These are phyloP conservation scores for Cydonia oblonga DNA, from an alignment of 331 rosid species.

Conservation along the genomic window DNA sequence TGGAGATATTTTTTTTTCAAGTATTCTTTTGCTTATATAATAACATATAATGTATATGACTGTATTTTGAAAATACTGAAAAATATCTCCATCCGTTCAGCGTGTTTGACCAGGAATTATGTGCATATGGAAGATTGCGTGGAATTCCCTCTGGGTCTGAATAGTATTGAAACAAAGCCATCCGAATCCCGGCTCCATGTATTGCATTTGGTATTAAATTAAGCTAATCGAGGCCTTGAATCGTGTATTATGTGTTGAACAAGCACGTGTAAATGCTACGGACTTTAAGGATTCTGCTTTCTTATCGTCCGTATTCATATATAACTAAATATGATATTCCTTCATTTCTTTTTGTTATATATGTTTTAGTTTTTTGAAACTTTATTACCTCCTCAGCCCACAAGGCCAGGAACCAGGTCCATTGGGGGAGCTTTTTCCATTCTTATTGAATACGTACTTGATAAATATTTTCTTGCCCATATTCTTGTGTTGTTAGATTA, in stretches of 20 bases:
- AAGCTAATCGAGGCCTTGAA: constrained; percentile 47
- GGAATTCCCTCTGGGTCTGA: constrained; percentile 34
- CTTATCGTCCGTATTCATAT: not conserved
- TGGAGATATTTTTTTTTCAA: too few relatives aligned
- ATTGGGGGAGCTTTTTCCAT: not conserved
- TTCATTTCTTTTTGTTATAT: not conserved
- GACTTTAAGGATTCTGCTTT: constrained; percentile 40
- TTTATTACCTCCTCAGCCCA: not conserved
- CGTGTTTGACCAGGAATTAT: constrained; percentile 61
- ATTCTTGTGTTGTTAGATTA: not conserved
- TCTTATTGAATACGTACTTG: not conserved
- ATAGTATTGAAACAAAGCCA: constrained; percentile 20
- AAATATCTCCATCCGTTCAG: too few relatives aligned
- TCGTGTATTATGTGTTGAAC: constrained; percentile 44
- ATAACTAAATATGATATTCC: not conserved
- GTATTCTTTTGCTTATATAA: too few relatives aligned
- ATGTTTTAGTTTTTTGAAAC: not conserved
- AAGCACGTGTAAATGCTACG: constrained; percentile 56
- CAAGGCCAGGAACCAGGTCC: not conserved
- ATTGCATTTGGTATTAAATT: constrained; percentile 7
- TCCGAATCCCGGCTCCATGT: not conserved
- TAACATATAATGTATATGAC: too few relatives aligned
- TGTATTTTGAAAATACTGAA: too few relatives aligned
- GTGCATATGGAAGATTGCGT: constrained; percentile 31
- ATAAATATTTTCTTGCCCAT: not conserved